A percentile compares a stretch with the other conserved stretches of the same genome.
Evolutionary conservation across 768 basidiomycete species (phyloP).

Genomic region (Inosperma sp.): DNA sequence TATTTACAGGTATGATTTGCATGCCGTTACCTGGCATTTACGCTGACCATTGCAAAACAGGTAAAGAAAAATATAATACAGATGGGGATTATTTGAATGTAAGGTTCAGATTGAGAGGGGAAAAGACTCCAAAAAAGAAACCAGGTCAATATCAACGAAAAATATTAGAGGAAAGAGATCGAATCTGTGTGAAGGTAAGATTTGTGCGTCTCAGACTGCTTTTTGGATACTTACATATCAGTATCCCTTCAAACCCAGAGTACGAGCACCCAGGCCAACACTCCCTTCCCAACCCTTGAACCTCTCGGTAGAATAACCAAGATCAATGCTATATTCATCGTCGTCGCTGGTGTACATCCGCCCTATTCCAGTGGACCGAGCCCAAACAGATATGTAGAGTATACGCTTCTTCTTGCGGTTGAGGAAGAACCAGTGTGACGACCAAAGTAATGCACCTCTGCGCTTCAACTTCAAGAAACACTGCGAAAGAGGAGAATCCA

Average conservation of each 20-base stretch:
- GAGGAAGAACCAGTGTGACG: constrained; percentile 95
- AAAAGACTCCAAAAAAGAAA: neutral
- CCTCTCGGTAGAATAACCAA: constrained; percentile 36
- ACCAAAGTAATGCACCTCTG: constrained; percentile 86
- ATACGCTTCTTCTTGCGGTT: constrained; percentile 91
- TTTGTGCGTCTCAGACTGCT: neutral
- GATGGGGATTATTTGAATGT: too few relatives aligned
- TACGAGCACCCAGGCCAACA: constrained; percentile 75
- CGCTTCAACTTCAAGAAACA: constrained; percentile 49
- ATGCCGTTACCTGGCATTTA: too few relatives aligned
- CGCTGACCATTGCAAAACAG: neutral
- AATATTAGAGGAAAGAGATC: constrained; percentile 13
- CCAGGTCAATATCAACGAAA: neutral
- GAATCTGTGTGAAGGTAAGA: constrained; percentile 19
- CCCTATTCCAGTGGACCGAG: constrained; percentile 59
- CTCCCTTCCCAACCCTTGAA: constrained; percentile 81
- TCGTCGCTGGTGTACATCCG: constrained; percentile 50
- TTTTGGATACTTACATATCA: neutral
- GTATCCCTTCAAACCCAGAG: constrained; percentile 53
- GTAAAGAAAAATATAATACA: neutral
- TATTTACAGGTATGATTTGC: too few relatives aligned
- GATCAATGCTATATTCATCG: constrained; percentile 30
- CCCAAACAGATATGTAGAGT: constrained; percentile 90
- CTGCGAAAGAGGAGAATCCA: constrained; percentile 21
- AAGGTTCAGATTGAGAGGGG: too few relatives aligned